phyloP scores from a whole-genome alignment of 139 green algal species.

The Mesostigma viride region DNA sequence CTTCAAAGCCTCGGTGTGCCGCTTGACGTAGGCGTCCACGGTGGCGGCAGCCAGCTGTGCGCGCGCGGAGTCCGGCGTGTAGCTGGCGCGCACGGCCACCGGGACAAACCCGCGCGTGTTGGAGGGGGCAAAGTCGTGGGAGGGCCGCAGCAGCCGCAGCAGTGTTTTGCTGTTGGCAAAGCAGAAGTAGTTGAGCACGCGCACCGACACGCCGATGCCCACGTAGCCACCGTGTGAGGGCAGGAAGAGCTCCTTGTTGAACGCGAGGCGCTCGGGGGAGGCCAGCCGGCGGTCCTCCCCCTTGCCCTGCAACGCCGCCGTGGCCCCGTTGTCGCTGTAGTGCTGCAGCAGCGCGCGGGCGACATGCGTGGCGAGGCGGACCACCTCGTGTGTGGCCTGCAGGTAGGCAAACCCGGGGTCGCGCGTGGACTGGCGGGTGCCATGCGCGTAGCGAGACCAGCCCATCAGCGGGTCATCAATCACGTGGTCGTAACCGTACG shows the following conservation, averaged over 20 bases:
- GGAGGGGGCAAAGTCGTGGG: too few species aligned
- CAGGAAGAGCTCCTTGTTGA: slow-evolving; percentile 20
- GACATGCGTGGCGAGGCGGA: slow-evolving; percentile 7
- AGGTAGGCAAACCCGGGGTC: slow-evolving; percentile 13
- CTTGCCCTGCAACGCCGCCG: too few species aligned
- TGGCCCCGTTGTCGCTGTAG: too few species aligned
- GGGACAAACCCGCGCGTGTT: slow-evolving; percentile 1
- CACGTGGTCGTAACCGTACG: slow-evolving; percentile 35
- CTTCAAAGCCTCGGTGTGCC: too few species aligned
- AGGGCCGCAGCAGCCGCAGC: neutral
- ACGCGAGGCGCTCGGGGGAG: slow-evolving; percentile 3
- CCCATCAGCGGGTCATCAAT: slow-evolving; percentile 30
- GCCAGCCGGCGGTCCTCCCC: too few species aligned
- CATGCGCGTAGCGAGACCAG: slow-evolving; percentile 20
- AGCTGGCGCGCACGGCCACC: slow-evolving; percentile 10
- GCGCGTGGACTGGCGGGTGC: neutral
- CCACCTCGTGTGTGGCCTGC: slow-evolving; percentile 2
- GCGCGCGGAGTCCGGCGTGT: too few species aligned
- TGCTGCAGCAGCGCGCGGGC: neutral
- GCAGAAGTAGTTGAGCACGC: slow-evolving; percentile 25
- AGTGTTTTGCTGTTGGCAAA: slow-evolving; percentile 14
- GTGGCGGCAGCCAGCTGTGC: too few species aligned
- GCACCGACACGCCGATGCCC: slow-evolving; percentile 4
- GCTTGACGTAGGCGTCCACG: too few species aligned
- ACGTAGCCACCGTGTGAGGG: slow-evolving; percentile 14